Evolutionary conservation across 257 asterid genomes (phyloP).

Genomic region (Nicotiana paniculata): DNA sequence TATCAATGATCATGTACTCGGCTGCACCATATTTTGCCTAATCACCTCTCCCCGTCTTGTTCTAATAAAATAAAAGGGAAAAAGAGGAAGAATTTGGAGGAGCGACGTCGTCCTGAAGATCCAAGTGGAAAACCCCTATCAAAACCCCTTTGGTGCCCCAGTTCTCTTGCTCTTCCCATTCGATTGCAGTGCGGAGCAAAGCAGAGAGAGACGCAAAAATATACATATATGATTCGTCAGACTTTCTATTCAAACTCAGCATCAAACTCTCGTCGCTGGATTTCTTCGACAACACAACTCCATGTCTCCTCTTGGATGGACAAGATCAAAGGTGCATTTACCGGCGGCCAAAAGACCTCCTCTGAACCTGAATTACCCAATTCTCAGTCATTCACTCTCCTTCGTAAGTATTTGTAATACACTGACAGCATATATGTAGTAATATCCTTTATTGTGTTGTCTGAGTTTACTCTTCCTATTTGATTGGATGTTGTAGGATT

Average conservation of each 20-base stretch:
- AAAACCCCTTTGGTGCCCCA: background rate
- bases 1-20: too few relatives aligned
- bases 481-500: conserved; percentile 32
- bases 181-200: background rate
- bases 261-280: conserved; percentile 32
- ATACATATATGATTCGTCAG: conserved; percentile 1
- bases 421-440: too few relatives aligned
- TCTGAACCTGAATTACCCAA: conserved; percentile 13
- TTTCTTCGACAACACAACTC: conserved; percentile 55
- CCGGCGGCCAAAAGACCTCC: conserved; percentile 59
- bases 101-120: background rate
- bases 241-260: background rate
- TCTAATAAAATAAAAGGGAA: too few relatives aligned
- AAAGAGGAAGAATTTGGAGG: too few relatives aligned
- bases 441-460: too few relatives aligned
- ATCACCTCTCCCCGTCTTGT: too few relatives aligned
- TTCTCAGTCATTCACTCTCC: conserved; percentile 62
- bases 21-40: too few relatives aligned
- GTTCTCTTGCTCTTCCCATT: background rate
- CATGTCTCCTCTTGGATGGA: conserved; percentile 68
- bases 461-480: too few relatives aligned
- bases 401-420: conserved; percentile 23
- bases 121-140: background rate
- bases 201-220: background rate
- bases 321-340: conserved; percentile 65